Percentiles rank a stretch among this genome's conserved stretches.
Evolutionary conservation across 2,329 filamentous ascomycete species (phyloP).

Genomic region (Pseudocercospora vitis): DNA sequence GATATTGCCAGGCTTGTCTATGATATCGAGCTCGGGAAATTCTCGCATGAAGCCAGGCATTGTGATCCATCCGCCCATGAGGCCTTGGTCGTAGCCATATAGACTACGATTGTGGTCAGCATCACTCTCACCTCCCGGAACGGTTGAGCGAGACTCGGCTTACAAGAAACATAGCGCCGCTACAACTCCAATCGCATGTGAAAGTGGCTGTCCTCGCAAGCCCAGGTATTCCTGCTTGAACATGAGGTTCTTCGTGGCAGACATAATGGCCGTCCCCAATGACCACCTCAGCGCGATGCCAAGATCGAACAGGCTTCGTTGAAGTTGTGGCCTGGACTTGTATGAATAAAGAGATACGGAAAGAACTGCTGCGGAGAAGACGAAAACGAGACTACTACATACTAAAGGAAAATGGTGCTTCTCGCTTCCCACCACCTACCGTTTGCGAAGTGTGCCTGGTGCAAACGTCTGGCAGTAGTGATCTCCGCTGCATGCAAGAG

Average conservation of each 20-base stretch:
- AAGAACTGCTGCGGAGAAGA: neutral
- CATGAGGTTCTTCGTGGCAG: slow-evolving; percentile 3
- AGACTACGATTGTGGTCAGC: neutral
- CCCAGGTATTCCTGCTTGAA: slow-evolving; percentile 23
- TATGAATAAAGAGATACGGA: neutral
- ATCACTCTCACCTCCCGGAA: neutral
- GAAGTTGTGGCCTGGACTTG: neutral
- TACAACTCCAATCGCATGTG: slow-evolving; percentile 22
- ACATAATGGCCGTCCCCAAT: neutral
- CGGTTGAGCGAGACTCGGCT: neutral
- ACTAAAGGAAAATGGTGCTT: too few species aligned
- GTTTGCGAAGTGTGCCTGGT: neutral
- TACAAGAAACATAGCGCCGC: slow-evolving; percentile 22
- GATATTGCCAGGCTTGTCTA: slow-evolving; percentile 37
- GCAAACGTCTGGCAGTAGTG: neutral
- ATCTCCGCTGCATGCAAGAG: neutral
- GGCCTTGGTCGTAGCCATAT: slow-evolving; percentile 26
- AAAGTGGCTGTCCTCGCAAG: slow-evolving; percentile 21
- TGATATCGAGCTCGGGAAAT: slow-evolving; percentile 46
- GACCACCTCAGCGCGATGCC: too few species aligned
- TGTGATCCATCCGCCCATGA: slow-evolving; percentile 59
- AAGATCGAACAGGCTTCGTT: neutral
- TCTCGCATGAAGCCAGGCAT: slow-evolving; percentile 59
- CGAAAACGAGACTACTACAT: too few species aligned
- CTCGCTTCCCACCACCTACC: neutral